Evolutionary conservation across 2,329 filamentous ascomycete species (phyloP).

Genomic region (Xylariaceae sp.): DNA sequence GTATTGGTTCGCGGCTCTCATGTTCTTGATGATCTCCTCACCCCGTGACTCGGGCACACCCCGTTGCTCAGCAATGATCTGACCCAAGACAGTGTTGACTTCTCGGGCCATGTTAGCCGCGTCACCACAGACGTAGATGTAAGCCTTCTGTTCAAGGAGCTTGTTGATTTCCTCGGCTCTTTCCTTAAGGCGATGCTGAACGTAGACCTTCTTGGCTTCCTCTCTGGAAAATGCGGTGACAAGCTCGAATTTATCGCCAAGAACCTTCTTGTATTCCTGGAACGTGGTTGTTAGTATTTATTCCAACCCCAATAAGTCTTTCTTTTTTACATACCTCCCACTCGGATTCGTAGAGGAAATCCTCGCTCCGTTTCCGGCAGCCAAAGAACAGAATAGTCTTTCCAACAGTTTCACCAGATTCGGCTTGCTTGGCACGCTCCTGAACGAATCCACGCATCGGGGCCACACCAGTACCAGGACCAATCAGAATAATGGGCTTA

Average conservation of each 20-base stretch:
- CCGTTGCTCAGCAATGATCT: constrained; percentile 81
- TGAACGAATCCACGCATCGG: constrained; percentile 95
- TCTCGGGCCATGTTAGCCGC: constrained; percentile 95
- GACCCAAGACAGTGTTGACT: constrained; percentile 78
- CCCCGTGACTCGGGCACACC: constrained; percentile 79
- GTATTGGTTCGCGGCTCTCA: constrained; percentile 93
- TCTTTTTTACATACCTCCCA: constrained; percentile 67
- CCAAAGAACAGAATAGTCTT: constrained; percentile 91
- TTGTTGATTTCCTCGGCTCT: constrained; percentile 79
- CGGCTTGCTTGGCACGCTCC: constrained; percentile 79
- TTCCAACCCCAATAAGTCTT: not conserved
- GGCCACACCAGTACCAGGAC: constrained; percentile 92
- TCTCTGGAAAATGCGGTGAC: constrained; percentile 96
- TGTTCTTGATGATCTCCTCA: constrained; percentile 94
- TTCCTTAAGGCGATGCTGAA: constrained; percentile 88
- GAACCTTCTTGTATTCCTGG: constrained; percentile 73
- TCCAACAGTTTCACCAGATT: constrained; percentile 75
- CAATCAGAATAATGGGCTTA: constrained; percentile 93
- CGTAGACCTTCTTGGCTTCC: constrained; percentile 82
- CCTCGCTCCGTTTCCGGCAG: constrained; percentile 80
- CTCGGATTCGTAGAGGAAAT: constrained; percentile 87
- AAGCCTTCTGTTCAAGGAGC: constrained; percentile 78
- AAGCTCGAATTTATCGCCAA: constrained; percentile 86
- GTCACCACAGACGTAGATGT: constrained; percentile 97
- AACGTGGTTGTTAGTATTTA: constrained; percentile 24